These are phyloP conservation scores for Chloropicon primus DNA, from an alignment of 139 green algal genomes.

Conservation along the genomic window DNA sequence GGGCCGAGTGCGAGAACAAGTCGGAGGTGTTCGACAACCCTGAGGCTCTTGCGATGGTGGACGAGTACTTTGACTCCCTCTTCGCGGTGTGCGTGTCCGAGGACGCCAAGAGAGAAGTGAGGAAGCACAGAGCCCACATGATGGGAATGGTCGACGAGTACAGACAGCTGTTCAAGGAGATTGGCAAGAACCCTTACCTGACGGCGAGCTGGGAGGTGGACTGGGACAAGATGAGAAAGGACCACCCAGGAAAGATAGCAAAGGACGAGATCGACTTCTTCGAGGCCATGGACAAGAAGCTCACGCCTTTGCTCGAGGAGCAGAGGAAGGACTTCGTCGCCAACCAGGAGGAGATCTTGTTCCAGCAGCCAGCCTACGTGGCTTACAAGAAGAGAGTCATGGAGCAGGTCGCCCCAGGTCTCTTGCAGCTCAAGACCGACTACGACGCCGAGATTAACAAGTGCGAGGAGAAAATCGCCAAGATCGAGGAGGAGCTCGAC, in stretches of 20 bases:
- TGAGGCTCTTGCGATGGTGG: neutral
- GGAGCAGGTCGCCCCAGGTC: neutral
- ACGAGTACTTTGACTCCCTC: neutral
- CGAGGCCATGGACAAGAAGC: neutral
- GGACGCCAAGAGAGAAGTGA: neutral
- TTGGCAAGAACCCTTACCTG: neutral
- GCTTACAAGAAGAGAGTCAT: neutral
- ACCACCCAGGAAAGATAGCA: neutral
- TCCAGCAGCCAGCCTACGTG: neutral
- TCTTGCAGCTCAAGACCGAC: neutral
- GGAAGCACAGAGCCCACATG: neutral
- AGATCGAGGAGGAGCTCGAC: neutral
- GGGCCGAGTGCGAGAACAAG: neutral
- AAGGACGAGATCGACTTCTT: neutral
- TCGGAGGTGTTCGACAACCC: neutral
- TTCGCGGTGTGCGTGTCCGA: neutral
- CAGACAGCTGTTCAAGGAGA: neutral
- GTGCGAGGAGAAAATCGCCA: neutral
- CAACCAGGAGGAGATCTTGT: neutral
- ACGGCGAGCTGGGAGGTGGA: neutral
- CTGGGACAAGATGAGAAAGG: neutral
- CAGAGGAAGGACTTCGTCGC: neutral
- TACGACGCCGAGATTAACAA: neutral
- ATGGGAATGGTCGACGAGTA: neutral
- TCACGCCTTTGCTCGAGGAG: neutral